Evolutionary conservation across 768 basidiomycete genomes (phyloP).

Genomic region (Mycena epipterygia): DNA sequence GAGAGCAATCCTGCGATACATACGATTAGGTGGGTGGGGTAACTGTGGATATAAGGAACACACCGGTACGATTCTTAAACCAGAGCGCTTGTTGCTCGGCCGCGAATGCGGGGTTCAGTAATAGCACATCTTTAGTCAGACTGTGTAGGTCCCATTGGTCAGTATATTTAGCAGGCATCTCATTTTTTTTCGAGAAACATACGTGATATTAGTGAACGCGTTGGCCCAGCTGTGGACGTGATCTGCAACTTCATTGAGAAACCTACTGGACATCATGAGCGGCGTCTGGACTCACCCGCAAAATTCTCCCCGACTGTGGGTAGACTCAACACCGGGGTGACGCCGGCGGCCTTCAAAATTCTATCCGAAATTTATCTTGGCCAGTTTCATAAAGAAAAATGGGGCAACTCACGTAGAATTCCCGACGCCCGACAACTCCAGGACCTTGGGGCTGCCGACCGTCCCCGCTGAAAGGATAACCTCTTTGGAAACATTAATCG

Average conservation of each 20-base stretch:
- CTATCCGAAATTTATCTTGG: conserved; percentile 29
- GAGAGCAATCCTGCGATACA: conserved; percentile 41
- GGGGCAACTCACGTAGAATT: conserved; percentile 46
- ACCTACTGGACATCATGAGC: not conserved
- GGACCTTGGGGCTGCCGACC: conserved; percentile 56
- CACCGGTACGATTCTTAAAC: conserved; percentile 48
- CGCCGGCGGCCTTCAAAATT: conserved; percentile 59
- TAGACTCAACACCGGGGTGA: conserved; percentile 55
- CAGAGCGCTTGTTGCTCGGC: conserved; percentile 43
- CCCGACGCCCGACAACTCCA: conserved; percentile 50
- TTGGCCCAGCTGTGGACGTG: conserved; percentile 52
- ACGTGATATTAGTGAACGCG: conserved; percentile 48
- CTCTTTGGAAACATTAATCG: conserved; percentile 64
- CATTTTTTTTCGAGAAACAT: conserved; percentile 4
- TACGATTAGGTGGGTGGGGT: not conserved
- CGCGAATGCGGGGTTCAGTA: conserved; percentile 39
- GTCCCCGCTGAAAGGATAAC: conserved; percentile 62
- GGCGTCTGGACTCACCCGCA: conserved; percentile 39
- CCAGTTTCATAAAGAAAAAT: not conserved
- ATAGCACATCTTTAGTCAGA: conserved; percentile 44
- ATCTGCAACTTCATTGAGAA: conserved; percentile 34
- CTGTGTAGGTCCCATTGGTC: conserved; percentile 23
- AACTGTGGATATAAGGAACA: not conserved
- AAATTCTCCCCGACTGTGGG: conserved; percentile 64
- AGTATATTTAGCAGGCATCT: not conserved